A percentile compares a stretch with the other conserved stretches of the same genome.
Conservation (phyloP, 1,139 yeast species). For the Debaryomyces udenii region DNA sequence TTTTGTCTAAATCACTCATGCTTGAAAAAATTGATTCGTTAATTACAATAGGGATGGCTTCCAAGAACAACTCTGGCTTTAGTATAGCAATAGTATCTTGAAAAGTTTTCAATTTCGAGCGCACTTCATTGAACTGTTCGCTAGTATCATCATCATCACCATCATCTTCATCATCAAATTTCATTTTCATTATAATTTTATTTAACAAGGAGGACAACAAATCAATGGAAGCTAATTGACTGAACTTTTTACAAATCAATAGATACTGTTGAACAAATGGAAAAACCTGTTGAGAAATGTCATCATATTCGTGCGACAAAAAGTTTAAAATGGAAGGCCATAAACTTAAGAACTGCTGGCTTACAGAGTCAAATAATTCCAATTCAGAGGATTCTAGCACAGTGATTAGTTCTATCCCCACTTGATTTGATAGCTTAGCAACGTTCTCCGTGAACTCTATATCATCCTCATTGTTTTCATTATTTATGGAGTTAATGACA, state of each 20-base stretch:
- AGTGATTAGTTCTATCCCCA: constrained; percentile 73
- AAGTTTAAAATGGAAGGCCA: constrained; percentile 77
- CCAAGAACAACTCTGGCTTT: constrained; percentile 71
- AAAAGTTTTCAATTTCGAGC: constrained; percentile 71
- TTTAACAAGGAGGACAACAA: constrained; percentile 65
- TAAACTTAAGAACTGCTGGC: constrained; percentile 40
- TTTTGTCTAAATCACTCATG: constrained; percentile 18
- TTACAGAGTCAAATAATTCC: constrained; percentile 46
- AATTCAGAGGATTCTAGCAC: constrained; percentile 55
- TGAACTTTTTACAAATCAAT: constrained; percentile 64
- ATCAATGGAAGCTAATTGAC: constrained; percentile 39
- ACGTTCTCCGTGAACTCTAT: constrained; percentile 76
- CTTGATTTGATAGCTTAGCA: constrained; percentile 72
- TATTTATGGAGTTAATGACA: constrained; percentile 47
- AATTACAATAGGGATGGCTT: constrained; percentile 68
- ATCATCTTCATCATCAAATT: constrained; percentile 74
- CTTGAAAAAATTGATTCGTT: constrained; percentile 54
- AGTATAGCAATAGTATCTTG: constrained; percentile 85
- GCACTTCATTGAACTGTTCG: constrained; percentile 77
- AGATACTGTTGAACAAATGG: constrained; percentile 78
- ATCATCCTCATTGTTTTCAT: constrained; percentile 43
- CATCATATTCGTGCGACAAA: constrained; percentile 83
- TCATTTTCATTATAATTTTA: constrained; percentile 76
- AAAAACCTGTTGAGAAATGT: constrained; percentile 80
- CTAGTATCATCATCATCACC: constrained; percentile 65